Percentiles rank a stretch among this genome's conserved stretches.
Evolutionary conservation across 2,329 filamentous ascomycete species (phyloP).

Genomic region (Exophiala dermatitidis): DNA sequence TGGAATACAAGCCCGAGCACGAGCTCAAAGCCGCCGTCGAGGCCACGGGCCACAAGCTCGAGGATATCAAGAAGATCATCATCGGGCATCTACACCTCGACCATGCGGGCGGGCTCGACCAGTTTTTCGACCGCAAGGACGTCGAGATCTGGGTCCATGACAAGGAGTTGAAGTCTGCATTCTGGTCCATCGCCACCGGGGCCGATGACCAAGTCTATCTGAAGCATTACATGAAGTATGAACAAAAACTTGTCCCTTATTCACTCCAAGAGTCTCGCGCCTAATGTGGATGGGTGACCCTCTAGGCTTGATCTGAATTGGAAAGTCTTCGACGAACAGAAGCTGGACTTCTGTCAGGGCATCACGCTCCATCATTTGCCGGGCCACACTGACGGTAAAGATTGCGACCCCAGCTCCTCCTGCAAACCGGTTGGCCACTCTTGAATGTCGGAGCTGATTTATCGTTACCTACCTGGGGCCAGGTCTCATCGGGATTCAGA

Average conservation of each 20-base stretch:
- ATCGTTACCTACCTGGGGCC: constrained; percentile 7
- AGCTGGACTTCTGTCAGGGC: constrained; percentile 26
- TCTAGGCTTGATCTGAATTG: constrained; percentile 19
- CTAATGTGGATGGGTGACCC: too few relatives aligned
- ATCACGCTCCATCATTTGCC: constrained; percentile 26
- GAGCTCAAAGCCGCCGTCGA: constrained; percentile 24
- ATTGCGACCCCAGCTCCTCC: too few relatives aligned
- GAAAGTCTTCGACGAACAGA: constrained; percentile 26
- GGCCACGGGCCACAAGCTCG: constrained; percentile 26
- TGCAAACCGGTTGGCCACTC: too few relatives aligned
- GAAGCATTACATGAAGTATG: constrained; percentile 26
- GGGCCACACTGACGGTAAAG: constrained; percentile 25
- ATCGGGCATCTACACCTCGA: constrained; percentile 27
- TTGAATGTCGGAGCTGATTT: too few relatives aligned
- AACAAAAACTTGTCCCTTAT: constrained; percentile 21
- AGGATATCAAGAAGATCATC: constrained; percentile 27
- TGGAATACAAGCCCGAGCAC: constrained; percentile 23
- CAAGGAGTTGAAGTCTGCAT: constrained; percentile 20
- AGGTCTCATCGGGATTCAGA: constrained; percentile 26
- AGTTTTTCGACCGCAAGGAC: constrained; percentile 23
- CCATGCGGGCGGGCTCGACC: constrained; percentile 25
- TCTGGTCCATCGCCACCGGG: constrained; percentile 26
- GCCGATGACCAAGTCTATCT: constrained; percentile 26
- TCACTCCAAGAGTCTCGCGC: too few relatives aligned
- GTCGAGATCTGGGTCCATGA: constrained; percentile 27